These are phyloP conservation scores for Anastatica hierochuntica DNA, from an alignment of 345 rosid species.

Conservation along the genomic window DNA sequence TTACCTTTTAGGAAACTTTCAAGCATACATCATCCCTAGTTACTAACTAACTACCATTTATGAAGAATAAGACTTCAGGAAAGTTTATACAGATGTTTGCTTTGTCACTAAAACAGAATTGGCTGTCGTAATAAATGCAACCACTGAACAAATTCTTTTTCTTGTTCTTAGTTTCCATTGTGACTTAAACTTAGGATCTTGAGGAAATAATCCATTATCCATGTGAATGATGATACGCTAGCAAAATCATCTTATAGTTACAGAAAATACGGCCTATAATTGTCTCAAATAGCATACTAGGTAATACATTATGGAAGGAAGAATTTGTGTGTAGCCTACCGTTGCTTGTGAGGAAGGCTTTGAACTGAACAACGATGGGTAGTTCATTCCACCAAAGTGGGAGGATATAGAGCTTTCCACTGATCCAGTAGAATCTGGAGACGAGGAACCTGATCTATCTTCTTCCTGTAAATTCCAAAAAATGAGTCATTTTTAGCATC, in stretches of 20 bases:
- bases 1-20: constrained; percentile 1
- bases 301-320: neutral
- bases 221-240: neutral
- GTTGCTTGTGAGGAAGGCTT: constrained; percentile 58
- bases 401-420: constrained; percentile 96
- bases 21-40: neutral
- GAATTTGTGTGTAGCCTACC: constrained; percentile 33
- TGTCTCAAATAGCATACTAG: constrained; percentile 2
- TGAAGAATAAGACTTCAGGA: neutral
- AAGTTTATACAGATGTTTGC: neutral
- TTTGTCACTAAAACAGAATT: neutral
- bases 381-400: constrained; percentile 97
- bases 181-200: neutral
- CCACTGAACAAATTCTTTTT: constrained; percentile 2
- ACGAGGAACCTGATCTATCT: constrained; percentile 92
- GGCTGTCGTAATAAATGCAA: neutral
- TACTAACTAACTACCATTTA: neutral
- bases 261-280: constrained; percentile 1
- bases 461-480: constrained; percentile 53
- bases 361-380: constrained; percentile 93
- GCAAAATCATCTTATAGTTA: neutral
- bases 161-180: neutral
- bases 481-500: neutral
- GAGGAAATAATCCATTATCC: neutral
- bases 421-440: constrained; percentile 92